Evolutionary conservation across 2,329 filamentous ascomycete genomes (phyloP), one percentile per base, ranked within the genome.

Genomic region (Aspergillus floridensis): DNA sequence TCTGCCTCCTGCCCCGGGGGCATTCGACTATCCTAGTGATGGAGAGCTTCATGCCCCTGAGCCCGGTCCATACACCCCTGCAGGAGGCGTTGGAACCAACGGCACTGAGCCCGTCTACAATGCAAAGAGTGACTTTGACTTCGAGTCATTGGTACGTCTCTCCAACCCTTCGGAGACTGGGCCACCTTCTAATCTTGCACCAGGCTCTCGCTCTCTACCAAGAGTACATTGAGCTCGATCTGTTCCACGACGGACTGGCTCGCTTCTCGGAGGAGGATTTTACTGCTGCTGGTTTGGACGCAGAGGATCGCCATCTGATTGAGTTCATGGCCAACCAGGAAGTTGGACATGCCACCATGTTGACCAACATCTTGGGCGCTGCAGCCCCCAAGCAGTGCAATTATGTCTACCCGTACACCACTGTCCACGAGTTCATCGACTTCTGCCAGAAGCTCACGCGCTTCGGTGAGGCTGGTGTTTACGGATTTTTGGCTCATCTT

Each of bases 401-500:
- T 0, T 96, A 96, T 80, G 86, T 92, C 77, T 95, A 95, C 71
- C 91, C 91, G 1, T 90, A 86, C 70, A 84, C 79, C 57, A 92
- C 85, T 32, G 86, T 93, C 0, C 84, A 82, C 56, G 90, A 95
- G 74, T 93, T 86, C 70, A 80, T 95, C 68, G 91, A 95, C 78
- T 95, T 95, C 77, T 88, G 85, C 74, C 90, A 93, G 77, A 92
- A 92, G 76, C 77, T 95, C n/a, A 95, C 91, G 1, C 87, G 90
- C 35, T 92, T 84, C 75, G 90, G 90, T 52, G 91, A 95, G 73
- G 84, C 88, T 11, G 89, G 90, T 50, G 90, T 93, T 1, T 92
- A 90, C 77, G 90, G 91, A 0, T 95, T 93, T 78, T 79, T 93
- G 63, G 83, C 86, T 53, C 91, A 95, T 69, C 81, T 95, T 50